These are phyloP conservation scores for Graphilbum ipis-grandicollis DNA, from an alignment of 2,329 filamentous ascomycete genomes.

Conservation along the genomic window DNA sequence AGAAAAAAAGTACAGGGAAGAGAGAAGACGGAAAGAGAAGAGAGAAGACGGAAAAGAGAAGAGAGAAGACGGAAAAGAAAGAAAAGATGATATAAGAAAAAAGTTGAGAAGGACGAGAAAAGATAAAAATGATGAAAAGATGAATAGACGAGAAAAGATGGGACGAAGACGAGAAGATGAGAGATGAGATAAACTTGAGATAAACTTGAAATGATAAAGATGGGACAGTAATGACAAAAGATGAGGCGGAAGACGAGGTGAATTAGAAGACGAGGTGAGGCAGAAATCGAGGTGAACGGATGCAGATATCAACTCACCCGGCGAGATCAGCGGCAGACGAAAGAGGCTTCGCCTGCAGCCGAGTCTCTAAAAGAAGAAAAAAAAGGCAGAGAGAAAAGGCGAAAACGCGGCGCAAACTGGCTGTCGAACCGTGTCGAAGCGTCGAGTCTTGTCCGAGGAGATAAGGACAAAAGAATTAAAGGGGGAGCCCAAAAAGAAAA, in stretches of 20 bases:
- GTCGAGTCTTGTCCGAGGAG: not conserved
- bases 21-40: not conserved
- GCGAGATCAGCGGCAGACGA: conserved; percentile 10
- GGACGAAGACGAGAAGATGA: too few species aligned
- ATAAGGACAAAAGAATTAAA: not conserved
- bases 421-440: too few species aligned
- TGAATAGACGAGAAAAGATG: not conserved
- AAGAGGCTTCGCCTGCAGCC: conserved; percentile 7
- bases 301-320: conserved; percentile 7
- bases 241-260: too few species aligned
- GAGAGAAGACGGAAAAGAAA: not conserved
- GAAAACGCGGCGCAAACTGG: too few species aligned
- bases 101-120: too few species aligned
- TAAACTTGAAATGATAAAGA: too few species aligned
- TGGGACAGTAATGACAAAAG: too few species aligned
- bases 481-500: not conserved
- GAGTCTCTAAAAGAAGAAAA: conserved; percentile 5
- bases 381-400: not conserved
- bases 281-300: too few species aligned
- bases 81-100: not conserved
- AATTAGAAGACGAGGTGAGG: too few species aligned
- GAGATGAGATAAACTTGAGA: too few species aligned
- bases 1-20: not conserved
- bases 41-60: not conserved
- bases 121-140: too few species aligned